Percentiles rank a stretch among this genome's conserved stretches.
phyloP scores from a whole-genome alignment of 2,329 filamentous ascomycete species.

The Hirsutella thompsonii region DNA sequence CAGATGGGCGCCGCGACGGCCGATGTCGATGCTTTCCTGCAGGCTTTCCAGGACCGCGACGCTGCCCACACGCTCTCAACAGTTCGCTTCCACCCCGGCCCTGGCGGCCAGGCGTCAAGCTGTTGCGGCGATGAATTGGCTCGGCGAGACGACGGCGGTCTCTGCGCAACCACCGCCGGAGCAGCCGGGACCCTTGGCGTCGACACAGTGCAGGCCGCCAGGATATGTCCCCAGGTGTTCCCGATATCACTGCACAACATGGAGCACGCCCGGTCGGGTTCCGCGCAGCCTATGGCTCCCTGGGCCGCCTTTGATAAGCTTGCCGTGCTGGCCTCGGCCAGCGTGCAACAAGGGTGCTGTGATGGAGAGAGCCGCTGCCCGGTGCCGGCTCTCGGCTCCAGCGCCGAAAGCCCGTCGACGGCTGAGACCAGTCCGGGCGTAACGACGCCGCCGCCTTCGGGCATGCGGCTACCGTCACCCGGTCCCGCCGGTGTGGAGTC shows the following conservation, averaged over 20 bases:
- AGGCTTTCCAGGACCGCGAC: constrained; percentile 19
- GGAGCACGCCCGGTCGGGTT: neutral
- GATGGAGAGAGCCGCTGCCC: constrained; percentile 8
- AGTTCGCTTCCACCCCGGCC: constrained; percentile 1
- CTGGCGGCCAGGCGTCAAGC: neutral
- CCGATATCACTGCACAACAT: neutral
- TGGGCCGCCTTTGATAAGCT: constrained; percentile 18
- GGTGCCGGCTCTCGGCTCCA: neutral
- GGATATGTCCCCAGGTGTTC: neutral
- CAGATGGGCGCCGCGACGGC: constrained; percentile 23
- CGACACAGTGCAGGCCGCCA: neutral
- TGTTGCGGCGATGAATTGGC: neutral
- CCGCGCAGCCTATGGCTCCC: neutral
- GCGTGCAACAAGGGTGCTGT: constrained; percentile 15
- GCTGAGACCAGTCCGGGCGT: constrained; percentile 10
- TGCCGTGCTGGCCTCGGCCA: constrained; percentile 25
- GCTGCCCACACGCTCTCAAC: constrained; percentile 12
- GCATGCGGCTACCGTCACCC: constrained; percentile 5
- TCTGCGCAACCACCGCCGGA: neutral
- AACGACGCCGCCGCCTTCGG: constrained; percentile 8
- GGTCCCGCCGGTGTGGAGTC: constrained; percentile 8
- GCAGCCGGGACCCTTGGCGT: neutral
- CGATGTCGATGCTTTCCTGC: constrained; percentile 27
- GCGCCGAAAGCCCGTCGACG: constrained; percentile 10
- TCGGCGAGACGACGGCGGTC: neutral